Conservation (phyloP, 225 moss, liverwort and hornwort species). For the Takakia lepidozioides region DNA sequence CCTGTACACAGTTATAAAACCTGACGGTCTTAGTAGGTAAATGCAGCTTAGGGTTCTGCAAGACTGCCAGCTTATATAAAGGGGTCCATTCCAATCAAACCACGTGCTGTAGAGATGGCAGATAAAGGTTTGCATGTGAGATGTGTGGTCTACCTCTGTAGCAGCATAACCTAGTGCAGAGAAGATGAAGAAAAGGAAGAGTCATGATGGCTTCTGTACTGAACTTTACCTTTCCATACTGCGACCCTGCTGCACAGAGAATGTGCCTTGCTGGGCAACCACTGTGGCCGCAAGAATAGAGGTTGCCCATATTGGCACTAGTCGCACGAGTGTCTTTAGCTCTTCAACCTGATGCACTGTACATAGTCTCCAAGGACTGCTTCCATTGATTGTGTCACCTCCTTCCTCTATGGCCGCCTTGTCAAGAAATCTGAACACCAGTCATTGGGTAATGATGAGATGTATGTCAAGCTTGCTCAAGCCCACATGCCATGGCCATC, state of each 20-base stretch:
- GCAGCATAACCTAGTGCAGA: too few relatives aligned
- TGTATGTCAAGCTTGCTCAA: too few relatives aligned
- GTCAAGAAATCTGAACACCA: constrained; percentile 27
- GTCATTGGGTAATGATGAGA: neutral
- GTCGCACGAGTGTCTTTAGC: constrained; percentile 24
- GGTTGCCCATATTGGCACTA: constrained; percentile 31
- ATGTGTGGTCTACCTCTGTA: too few relatives aligned
- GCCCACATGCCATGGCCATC: too few relatives aligned
- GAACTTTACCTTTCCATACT: constrained; percentile 35
- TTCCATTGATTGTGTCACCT: constrained; percentile 15
- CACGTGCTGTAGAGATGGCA: too few relatives aligned
- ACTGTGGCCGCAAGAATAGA: constrained; percentile 31
- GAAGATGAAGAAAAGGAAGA: too few relatives aligned
- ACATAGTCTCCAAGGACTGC: constrained; percentile 34
- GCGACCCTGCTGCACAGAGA: constrained; percentile 37
- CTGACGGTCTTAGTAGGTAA: too few relatives aligned
- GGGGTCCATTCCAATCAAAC: too few relatives aligned
- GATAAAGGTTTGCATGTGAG: too few relatives aligned
- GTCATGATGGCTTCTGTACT: too few relatives aligned
- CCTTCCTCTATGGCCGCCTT: constrained; percentile 28
- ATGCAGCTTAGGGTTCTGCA: too few relatives aligned
- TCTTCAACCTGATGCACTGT: constrained; percentile 36
- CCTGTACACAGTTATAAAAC: constrained; percentile 24
- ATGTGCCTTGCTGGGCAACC: constrained; percentile 24
- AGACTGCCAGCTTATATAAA: too few relatives aligned